These are phyloP conservation scores for Leptodermis oblonga DNA, from an alignment of 257 asterid species.

Conservation along the genomic window DNA sequence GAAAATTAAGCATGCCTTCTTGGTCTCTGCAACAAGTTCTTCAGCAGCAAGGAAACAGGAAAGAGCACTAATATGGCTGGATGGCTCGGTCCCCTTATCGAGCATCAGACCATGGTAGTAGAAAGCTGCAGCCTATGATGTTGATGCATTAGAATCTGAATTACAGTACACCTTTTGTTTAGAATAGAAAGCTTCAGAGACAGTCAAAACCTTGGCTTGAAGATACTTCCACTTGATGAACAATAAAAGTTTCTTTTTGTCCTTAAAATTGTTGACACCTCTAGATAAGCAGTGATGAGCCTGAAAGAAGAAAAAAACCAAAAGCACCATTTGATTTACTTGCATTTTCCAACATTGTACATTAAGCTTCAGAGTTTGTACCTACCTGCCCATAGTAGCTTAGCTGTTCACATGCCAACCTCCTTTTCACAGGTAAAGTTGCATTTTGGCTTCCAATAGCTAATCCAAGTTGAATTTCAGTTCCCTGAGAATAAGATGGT, in stretches of 20 bases:
- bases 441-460: constrained; percentile 79
- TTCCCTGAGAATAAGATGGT: constrained; percentile 47
- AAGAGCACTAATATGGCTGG: constrained; percentile 52
- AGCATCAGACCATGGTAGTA: constrained; percentile 72
- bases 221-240: constrained; percentile 82
- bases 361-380: neutral
- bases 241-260: constrained; percentile 50
- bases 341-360: neutral
- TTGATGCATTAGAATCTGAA: constrained; percentile 7
- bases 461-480: constrained; percentile 76
- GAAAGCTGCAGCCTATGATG: constrained; percentile 69
- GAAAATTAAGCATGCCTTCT: constrained; percentile 68
- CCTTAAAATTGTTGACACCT: constrained; percentile 15
- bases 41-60: constrained; percentile 77
- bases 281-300: constrained; percentile 57
- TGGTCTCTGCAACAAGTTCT: constrained; percentile 61
- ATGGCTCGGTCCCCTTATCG: constrained; percentile 63
- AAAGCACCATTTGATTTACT: neutral
- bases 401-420: constrained; percentile 80
- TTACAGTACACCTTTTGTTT: neutral
- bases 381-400: constrained; percentile 61
- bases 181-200: neutral
- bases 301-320: constrained; percentile 41
- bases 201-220: constrained; percentile 66
- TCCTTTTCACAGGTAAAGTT: constrained; percentile 76